phyloP scores from a whole-genome alignment of 2,329 filamentous ascomycete genomes.

The Aspergillus sp. region DNA sequence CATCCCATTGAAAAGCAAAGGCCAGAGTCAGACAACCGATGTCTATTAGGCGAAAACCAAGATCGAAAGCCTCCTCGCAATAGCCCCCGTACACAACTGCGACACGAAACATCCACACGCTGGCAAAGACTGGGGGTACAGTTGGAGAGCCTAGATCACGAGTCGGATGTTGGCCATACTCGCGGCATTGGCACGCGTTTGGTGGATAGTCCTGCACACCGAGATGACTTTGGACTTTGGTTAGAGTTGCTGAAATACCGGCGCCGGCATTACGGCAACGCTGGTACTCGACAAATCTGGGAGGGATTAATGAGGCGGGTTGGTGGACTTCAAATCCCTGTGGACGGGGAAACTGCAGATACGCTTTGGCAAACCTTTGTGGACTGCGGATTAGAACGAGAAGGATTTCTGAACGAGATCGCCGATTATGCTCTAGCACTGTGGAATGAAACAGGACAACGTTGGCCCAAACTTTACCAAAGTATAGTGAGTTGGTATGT shows the following conservation, averaged over 20 bases:
- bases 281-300: constrained; percentile 45
- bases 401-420: constrained; percentile 34
- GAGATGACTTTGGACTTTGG: constrained; percentile 45
- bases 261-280: constrained; percentile 43
- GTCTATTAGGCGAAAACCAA: too few species aligned
- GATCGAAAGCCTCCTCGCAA: background rate
- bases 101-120: background rate
- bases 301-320: constrained; percentile 35
- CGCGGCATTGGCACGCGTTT: constrained; percentile 37
- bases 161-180: constrained; percentile 43
- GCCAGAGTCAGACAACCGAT: background rate
- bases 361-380: constrained; percentile 45
- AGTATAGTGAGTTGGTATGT: constrained; percentile 40
- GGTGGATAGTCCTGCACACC: constrained; percentile 34
- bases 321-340: constrained; percentile 34
- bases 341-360: constrained; percentile 36
- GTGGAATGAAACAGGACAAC: constrained; percentile 38
- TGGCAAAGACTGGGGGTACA: constrained; percentile 26
- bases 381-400: constrained; percentile 34
- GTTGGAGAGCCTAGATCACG: constrained; percentile 38
- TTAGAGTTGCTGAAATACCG: constrained; percentile 45
- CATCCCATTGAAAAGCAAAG: background rate
- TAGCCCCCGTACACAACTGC: background rate
- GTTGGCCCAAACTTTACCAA: constrained; percentile 38
- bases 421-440: constrained; percentile 41